A percentile compares a stretch with the other conserved stretches of the same genome.
Conservation (phyloP, 768 basidiomycete species). For the Kwoniella sp. region DNA sequence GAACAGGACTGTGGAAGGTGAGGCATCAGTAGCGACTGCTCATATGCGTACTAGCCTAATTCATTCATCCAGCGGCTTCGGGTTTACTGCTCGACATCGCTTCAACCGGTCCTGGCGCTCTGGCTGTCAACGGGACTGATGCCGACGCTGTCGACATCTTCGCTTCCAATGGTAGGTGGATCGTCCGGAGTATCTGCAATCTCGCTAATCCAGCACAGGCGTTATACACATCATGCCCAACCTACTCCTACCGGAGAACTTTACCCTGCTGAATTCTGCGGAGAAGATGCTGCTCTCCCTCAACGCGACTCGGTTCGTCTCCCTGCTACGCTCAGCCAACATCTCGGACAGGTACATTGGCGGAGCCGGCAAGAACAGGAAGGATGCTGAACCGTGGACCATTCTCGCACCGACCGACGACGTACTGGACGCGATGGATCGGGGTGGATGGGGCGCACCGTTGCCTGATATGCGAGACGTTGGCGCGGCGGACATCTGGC, state of each 20-base stretch:
- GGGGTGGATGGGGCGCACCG: constrained; percentile 6
- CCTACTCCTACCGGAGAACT: constrained; percentile 70
- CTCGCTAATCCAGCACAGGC: constrained; percentile 50
- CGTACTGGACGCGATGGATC: constrained; percentile 55
- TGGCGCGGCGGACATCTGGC: not conserved
- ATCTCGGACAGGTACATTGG: constrained; percentile 54
- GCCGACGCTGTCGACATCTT: constrained; percentile 69
- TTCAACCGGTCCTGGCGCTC: constrained; percentile 57
- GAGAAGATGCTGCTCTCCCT: constrained; percentile 92
- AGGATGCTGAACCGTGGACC: constrained; percentile 58
- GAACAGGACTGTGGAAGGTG: constrained; percentile 16
- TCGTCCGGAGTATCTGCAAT: not conserved
- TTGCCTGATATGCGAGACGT: constrained; percentile 4
- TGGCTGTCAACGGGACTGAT: constrained; percentile 52
- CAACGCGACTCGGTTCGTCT: constrained; percentile 86
- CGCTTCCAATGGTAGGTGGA: constrained; percentile 66
- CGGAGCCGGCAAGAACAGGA: constrained; percentile 23
- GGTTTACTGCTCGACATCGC: constrained; percentile 27
- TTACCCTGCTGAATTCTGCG: constrained; percentile 70
- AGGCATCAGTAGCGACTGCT: constrained; percentile 12
- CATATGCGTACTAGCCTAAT: not conserved
- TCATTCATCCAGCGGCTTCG: constrained; percentile 5
- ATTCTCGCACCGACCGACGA: constrained; percentile 90
- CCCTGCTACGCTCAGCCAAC: constrained; percentile 75
- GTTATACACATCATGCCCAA: constrained; percentile 84